A percentile compares a stretch with the other conserved stretches of the same genome.
These are phyloP conservation scores for Vaccinium darrowii DNA, from an alignment of 148 eudicot species.

Conservation along the genomic window DNA sequence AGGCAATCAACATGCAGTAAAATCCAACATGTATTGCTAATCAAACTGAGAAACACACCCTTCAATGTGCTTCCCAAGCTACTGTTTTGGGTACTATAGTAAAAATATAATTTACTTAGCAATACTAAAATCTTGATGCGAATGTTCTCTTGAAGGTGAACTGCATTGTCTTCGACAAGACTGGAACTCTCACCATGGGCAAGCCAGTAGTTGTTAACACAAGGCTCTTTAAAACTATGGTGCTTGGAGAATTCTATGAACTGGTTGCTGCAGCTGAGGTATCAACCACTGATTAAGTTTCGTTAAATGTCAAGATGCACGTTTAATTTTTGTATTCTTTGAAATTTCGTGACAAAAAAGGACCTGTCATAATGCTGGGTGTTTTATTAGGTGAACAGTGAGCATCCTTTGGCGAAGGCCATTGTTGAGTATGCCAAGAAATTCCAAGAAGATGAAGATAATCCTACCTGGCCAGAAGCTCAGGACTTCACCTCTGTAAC, in stretches of 20 bases:
- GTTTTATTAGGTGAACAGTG: not conserved
- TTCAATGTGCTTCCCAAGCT: not conserved
- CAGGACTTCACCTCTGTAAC: not conserved
- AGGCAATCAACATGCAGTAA: too few species aligned
- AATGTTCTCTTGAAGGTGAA: not conserved
- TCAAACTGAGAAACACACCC: not conserved
- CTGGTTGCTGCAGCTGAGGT: constrained; percentile 93
- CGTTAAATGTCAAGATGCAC: not conserved
- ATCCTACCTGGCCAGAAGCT: constrained; percentile 22
- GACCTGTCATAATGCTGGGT: not conserved
- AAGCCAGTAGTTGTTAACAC: constrained; percentile 81
- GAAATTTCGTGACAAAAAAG: not conserved
- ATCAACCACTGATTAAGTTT: not conserved
- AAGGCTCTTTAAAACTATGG: constrained; percentile 59
- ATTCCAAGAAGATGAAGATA: not conserved
- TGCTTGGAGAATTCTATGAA: constrained; percentile 66
- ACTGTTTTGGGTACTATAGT: not conserved
- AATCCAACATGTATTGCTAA: not conserved
- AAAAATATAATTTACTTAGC: not conserved
- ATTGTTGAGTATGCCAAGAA: constrained; percentile 7
- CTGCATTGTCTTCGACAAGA: constrained; percentile 83
- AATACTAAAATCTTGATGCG: not conserved
- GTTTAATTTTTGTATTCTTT: not conserved
- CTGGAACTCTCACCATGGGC: constrained; percentile 85
- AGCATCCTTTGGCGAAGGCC: constrained; percentile 13